A percentile compares a stretch with the other conserved stretches of the same genome.
Evolutionary conservation across 148 eudicot genomes (phyloP).

Genomic region (Chenopodium berlandieri): DNA sequence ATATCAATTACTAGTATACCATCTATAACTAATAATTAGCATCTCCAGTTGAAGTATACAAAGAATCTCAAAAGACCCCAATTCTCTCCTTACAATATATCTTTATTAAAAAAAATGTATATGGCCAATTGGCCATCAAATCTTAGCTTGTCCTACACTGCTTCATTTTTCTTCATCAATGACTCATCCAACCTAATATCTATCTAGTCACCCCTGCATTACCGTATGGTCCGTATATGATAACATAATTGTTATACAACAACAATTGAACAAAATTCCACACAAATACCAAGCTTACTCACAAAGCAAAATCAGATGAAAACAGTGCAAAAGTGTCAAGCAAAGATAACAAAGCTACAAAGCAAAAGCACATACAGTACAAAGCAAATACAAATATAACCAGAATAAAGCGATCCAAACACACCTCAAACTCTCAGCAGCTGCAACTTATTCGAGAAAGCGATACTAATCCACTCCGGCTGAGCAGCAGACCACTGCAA

Average conservation of each 20-base stretch:
- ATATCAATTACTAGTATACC: background rate
- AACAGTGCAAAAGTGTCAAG: background rate
- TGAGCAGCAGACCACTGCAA: slow-evolving; percentile 83
- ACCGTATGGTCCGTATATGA: too few relatives aligned
- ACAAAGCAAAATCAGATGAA: background rate
- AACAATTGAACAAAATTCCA: too few relatives aligned
- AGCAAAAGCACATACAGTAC: background rate
- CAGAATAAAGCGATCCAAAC: background rate
- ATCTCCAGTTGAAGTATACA: background rate
- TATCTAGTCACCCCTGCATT: background rate
- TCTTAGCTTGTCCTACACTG: background rate
- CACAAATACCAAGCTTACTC: too few relatives aligned
- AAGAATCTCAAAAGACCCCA: background rate
- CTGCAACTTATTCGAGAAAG: slow-evolving; percentile 78
- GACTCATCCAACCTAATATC: background rate
- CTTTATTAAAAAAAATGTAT: too few relatives aligned
- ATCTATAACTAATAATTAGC: background rate
- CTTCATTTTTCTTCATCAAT: background rate
- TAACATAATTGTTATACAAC: too few relatives aligned
- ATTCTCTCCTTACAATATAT: background rate
- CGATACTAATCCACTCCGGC: slow-evolving; percentile 90
- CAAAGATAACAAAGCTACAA: background rate
- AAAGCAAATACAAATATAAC: background rate
- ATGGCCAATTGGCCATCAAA: background rate
- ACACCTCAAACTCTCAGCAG: slow-evolving; percentile 70